These are phyloP conservation scores for Laburnicola sp. DNA, from an alignment of 2,329 filamentous ascomycete species.

Conservation along the genomic window DNA sequence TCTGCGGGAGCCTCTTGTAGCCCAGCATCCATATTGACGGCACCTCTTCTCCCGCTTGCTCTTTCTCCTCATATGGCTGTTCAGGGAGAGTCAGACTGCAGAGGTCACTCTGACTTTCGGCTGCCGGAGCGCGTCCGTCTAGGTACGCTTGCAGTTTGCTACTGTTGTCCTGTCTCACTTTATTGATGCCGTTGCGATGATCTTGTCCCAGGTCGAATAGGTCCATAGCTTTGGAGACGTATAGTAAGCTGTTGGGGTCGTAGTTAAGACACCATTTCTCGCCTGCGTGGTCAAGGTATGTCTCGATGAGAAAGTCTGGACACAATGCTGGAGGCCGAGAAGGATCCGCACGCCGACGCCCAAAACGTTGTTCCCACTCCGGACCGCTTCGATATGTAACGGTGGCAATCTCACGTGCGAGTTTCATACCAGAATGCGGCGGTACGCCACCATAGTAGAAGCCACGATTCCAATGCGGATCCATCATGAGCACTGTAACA, in stretches of 20 bases:
- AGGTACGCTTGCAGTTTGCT: slow-evolving; percentile 57
- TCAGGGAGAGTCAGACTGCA: slow-evolving; percentile 85
- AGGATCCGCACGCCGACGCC: slow-evolving; percentile 80
- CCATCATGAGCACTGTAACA: slow-evolving; percentile 90
- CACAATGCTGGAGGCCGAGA: slow-evolving; percentile 89
- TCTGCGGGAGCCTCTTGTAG: slow-evolving; percentile 65
- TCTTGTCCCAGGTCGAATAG: slow-evolving; percentile 84
- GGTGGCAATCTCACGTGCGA: slow-evolving; percentile 94
- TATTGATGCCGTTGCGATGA: slow-evolving; percentile 65
- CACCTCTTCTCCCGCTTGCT: slow-evolving; percentile 48
- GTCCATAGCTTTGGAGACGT: slow-evolving; percentile 99
- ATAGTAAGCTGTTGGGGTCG: slow-evolving; percentile 91
- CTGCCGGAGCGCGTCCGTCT: slow-evolving; percentile 32
- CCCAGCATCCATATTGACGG: slow-evolving; percentile 35
- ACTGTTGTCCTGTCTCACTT: slow-evolving; percentile 65
- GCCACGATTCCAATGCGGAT: slow-evolving; percentile 92
- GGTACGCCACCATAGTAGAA: slow-evolving; percentile 85
- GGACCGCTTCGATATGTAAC: slow-evolving; percentile 96
- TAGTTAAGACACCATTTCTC: slow-evolving; percentile 98
- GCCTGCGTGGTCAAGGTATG: slow-evolving; percentile 94
- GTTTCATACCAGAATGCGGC: slow-evolving; percentile 95
- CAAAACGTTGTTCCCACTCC: slow-evolving; percentile 96
- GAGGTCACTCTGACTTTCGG: slow-evolving; percentile 44
- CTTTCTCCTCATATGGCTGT: slow-evolving; percentile 83
- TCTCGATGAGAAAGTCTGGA: slow-evolving; percentile 96